Evolutionary conservation across 2,329 filamentous ascomycete species (phyloP), one percentile per base, ranked within the genome.

Genomic region (Leptographium lundbergii): DNA sequence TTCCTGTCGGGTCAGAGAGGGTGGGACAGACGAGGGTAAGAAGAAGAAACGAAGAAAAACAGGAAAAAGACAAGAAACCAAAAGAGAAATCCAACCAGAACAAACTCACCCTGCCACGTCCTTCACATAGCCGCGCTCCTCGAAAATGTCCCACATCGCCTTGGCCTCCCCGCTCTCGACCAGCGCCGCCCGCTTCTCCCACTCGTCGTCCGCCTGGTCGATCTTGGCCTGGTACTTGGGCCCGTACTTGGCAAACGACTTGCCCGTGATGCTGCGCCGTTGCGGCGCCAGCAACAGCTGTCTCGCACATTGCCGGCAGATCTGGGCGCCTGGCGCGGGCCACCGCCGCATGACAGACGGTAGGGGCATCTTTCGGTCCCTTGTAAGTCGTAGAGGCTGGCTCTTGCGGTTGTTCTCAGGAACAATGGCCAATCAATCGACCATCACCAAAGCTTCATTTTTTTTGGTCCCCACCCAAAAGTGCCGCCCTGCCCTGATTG

Each of bases 111-210:
- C 88, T 64, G 88, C 86, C 39, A 87, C 76, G 63, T 89, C 82
- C 66, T 91, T 88, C 62, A 92, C 75, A 63, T 82, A 84, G 51
- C 88, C 89, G 66, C 89, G 78, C 70, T 88, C 84, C 65, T 88
- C 81, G 14, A 94, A 75, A 22, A 86, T 66, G 57, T 82, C 80
- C 73, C 87, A 82, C 57, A 86, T 77, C 63, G 81, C 74, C 52
- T 73, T 73, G 54, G 69, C 59, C 64, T 80, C 71, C 52, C 84
- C 83, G 0, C 70, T 69, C 56, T 73, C 53, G 52, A 86, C 83
- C 60, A 68, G 66, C 42, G 71, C 60, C 3, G 80, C 80, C 57
- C 71, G 70, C 53, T 70, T 62, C 19, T 72, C 65, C 82, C 84
- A 87, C 24, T 73, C 67, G 48, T 69, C 61, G 13, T 75, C 67